Conservation (phyloP, 345 rosid genomes). For the Lagerstroemia speciosa region DNA sequence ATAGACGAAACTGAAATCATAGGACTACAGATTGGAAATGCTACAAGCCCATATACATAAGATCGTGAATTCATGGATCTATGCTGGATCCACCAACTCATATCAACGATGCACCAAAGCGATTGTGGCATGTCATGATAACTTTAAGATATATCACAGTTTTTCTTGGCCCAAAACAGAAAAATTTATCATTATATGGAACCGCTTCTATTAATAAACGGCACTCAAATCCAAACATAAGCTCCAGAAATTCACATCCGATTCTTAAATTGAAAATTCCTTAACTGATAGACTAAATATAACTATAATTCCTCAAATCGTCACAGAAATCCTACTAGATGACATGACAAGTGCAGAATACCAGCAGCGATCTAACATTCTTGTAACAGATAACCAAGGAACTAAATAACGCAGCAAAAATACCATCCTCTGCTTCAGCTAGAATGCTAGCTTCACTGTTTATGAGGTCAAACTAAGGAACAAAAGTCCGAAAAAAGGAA, state of each 20-base stretch:
- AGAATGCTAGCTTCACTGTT: neutral
- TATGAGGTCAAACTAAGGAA: neutral
- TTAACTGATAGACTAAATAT: neutral
- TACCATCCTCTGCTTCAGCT: neutral
- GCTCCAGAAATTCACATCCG: neutral
- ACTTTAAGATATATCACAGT: too few species aligned
- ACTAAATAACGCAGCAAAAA: neutral
- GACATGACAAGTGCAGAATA: neutral
- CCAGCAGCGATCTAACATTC: neutral
- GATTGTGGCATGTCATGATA: too few species aligned
- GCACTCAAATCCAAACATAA: neutral
- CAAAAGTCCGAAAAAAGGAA: neutral
- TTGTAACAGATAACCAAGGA: neutral
- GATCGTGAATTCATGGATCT: too few species aligned
- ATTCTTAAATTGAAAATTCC: neutral
- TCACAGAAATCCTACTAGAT: neutral
- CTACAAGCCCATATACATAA: too few species aligned
- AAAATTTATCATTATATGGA: too few species aligned
- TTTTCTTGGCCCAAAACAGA: too few species aligned
- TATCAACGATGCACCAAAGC: too few species aligned
- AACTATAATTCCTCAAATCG: neutral
- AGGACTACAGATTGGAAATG: neutral
- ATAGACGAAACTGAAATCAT: neutral
- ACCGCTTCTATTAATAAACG: too few species aligned
- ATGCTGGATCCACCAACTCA: too few species aligned